Evolutionary conservation across 306 rosid species (phyloP), one percentile per base, ranked within the genome.

Genomic region (Herpetospermum pedunculosum): DNA sequence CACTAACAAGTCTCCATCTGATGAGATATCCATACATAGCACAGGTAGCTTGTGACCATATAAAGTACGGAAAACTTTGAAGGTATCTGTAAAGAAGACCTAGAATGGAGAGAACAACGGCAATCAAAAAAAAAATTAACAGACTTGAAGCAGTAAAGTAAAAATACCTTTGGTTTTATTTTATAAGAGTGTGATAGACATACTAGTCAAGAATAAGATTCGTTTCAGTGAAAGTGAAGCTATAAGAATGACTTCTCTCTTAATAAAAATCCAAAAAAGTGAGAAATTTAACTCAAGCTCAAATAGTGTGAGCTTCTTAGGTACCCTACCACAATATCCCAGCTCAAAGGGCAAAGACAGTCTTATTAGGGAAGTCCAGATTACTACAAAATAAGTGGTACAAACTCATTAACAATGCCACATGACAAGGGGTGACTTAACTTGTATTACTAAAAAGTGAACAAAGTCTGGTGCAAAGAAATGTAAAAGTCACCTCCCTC

Each of bases 11-110:
- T 94, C 96, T 78, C 97, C 96, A 72, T 94, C 97, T 67, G 97
- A 94, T 73, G 98, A 94, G 52, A 89, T 88, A 83, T 89, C 98
- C 98, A 94, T 91, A 62, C 98, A 94, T 71, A 94, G 84, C 75
- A 94, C 96, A 70, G 97, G 94, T 77, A 94, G 81, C 85, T 88
- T 94, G 85, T 94, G 98, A 49, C 98, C 98, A 74, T 89, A 94
- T 71, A 94, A 83, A 50, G 96, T 76, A 71, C 92, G 88, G 84
- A 94, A 94, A 58, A 88, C 81, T 79, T 94, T 94, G 78, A 89
- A 84, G 2, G 95, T 71, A 77, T 94, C 96, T 76, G 77, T 74
- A 81, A 81, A 91, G 88, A 82, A 89, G 81, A 94, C 86, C 98
- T 94, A 89, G 53, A 85, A 70, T 68, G 30, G 4, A 32, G 4